Conservation (phyloP, 1,284 basidiomycete genomes). For the Ceratorhiza oryzae-sativae region DNA sequence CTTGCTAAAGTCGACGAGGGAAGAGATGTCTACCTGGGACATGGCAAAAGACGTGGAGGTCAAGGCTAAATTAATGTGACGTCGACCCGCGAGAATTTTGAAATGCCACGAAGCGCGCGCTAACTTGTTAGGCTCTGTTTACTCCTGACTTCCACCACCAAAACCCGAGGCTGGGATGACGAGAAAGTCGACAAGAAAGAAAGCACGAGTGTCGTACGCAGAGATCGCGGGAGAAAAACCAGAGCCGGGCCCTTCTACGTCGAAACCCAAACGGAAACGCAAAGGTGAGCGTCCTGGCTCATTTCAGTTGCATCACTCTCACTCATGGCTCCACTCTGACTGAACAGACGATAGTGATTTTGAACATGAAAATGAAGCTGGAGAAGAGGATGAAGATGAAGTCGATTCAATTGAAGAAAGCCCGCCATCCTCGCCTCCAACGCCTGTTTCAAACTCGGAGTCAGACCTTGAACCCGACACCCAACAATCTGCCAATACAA, state of each 20-base stretch:
- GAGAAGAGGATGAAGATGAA: slow-evolving; percentile 41
- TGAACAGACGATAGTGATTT: slow-evolving; percentile 50
- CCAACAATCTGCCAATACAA: slow-evolving; percentile 46
- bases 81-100: slow-evolving; percentile 8
- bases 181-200: slow-evolving; percentile 19
- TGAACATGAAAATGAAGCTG: slow-evolving; percentile 46
- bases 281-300: slow-evolving; percentile 1
- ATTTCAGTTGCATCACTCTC: not conserved
- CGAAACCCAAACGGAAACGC: slow-evolving; percentile 12
- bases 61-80: slow-evolving; percentile 17
- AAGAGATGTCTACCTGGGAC: slow-evolving; percentile 33
- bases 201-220: slow-evolving; percentile 5
- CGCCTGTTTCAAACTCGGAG: not conserved
- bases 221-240: slow-evolving; percentile 13
- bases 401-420: slow-evolving; percentile 22
- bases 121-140: not conserved
- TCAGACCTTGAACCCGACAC: not conserved
- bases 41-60: not conserved
- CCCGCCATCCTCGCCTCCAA: slow-evolving; percentile 46
- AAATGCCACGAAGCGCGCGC: slow-evolving; percentile 13
- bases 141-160: not conserved
- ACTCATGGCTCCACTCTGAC: not conserved
- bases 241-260: not conserved
- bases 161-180: not conserved
- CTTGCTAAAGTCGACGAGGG: slow-evolving; percentile 66